Conservation (phyloP, 768 basidiomycete genomes). For the Trametes elegans region DNA sequence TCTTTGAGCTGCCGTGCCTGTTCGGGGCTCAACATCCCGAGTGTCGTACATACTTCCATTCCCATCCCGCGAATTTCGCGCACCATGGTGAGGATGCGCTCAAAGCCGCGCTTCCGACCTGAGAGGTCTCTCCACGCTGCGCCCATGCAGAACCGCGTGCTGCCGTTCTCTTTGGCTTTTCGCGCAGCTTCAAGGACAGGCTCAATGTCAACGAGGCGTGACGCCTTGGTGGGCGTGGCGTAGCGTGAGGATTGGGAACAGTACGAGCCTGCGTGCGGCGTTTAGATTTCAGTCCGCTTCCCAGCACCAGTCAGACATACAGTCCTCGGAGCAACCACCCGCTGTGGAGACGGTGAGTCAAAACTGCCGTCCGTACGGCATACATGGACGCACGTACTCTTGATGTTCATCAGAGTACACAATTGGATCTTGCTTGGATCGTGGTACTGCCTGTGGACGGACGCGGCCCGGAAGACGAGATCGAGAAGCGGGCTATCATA, state of each 20-base stretch:
- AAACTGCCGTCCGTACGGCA: slow-evolving; percentile 12
- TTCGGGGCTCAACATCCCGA: slow-evolving; percentile 94
- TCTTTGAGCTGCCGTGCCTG: slow-evolving; percentile 91
- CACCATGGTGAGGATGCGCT: slow-evolving; percentile 92
- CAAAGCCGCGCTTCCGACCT: slow-evolving; percentile 90
- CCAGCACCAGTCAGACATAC: slow-evolving; percentile 44
- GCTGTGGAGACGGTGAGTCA: slow-evolving; percentile 43
- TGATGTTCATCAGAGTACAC: slow-evolving; percentile 98
- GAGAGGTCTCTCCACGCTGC: slow-evolving; percentile 96
- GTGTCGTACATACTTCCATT: slow-evolving; percentile 99
- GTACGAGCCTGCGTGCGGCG: slow-evolving; percentile 69
- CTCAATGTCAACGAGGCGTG: slow-evolving; percentile 81
- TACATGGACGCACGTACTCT: slow-evolving; percentile 62
- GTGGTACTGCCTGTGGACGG: slow-evolving; percentile 82
- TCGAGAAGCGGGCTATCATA: slow-evolving; percentile 87
- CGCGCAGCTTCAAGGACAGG: slow-evolving; percentile 92
- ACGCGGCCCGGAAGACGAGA: slow-evolving; percentile 82
- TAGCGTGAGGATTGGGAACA: slow-evolving; percentile 98
- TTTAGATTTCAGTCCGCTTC: slow-evolving; percentile 10
- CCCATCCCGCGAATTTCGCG: slow-evolving; percentile 88
- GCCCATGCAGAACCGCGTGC: slow-evolving; percentile 98
- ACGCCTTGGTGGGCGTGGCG: slow-evolving; percentile 85
- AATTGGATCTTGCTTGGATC: slow-evolving; percentile 91
- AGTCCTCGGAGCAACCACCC: slow-evolving; percentile 95
- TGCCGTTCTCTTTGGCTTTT: slow-evolving; percentile 93